phyloP scores from a whole-genome alignment of 2,329 filamentous ascomycete genomes.

The Microcera coccophila region DNA sequence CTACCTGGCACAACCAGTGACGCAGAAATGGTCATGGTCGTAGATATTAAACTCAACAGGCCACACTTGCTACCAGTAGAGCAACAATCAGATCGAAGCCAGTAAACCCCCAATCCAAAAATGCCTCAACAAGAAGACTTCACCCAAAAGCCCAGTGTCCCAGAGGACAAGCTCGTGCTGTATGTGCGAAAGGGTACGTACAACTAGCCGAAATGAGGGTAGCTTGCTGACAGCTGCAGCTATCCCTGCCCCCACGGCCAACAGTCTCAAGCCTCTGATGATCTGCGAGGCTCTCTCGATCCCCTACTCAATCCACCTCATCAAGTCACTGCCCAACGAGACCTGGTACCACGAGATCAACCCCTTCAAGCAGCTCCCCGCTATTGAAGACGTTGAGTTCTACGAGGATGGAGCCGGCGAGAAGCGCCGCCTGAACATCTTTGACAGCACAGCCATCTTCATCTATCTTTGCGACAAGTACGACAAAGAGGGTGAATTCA shows the following conservation, averaged over 20 bases:
- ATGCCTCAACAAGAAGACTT: neutral
- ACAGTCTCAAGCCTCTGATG: neutral
- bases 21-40: no score
- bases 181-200: constrained; percentile 3
- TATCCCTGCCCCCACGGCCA: neutral
- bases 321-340: neutral
- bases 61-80: no score
- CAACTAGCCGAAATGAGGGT: no score
- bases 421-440: constrained; percentile 1
- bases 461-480: constrained; percentile 5
- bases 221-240: neutral
- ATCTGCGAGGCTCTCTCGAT: neutral
- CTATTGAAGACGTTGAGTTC: neutral
- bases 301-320: neutral
- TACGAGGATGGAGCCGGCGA: neutral
- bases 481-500: constrained; percentile 1
- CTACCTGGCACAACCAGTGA: no score
- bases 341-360: neutral
- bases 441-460: constrained; percentile 4
- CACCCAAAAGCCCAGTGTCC: neutral
- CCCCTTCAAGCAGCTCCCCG: neutral
- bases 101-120: no score
- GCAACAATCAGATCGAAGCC: no score
- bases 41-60: no score
- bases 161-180: constrained; percentile 1